A percentile compares a stretch with the other conserved stretches of the same genome.
These are phyloP conservation scores for Candida sanyiensis DNA, from an alignment of 805 yeast species.

Conservation along the genomic window DNA sequence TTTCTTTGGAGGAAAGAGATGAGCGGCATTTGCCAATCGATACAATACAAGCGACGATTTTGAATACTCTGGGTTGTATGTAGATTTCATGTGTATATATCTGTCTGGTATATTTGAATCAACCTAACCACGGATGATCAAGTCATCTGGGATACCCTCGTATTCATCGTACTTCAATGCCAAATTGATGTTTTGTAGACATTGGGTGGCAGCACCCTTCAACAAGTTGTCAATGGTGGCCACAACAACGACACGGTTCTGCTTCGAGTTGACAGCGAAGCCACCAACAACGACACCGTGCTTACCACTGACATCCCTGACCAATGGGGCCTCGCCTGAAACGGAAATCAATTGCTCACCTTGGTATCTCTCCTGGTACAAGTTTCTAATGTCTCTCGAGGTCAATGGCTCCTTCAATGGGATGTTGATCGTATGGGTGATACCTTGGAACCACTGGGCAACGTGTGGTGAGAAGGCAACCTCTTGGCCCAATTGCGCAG, in stretches of 20 bases:
- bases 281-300: constrained; percentile 96
- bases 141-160: constrained; percentile 84
- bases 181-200: constrained; percentile 91
- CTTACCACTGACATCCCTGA: constrained; percentile 84
- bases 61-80: too few species aligned
- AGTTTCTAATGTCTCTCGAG: constrained; percentile 74
- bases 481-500: constrained; percentile 65
- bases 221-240: constrained; percentile 94
- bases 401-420: constrained; percentile 72
- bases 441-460: constrained; percentile 99
- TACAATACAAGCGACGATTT: too few species aligned
- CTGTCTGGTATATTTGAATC: too few species aligned
- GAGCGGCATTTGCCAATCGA: too few species aligned
- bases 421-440: constrained; percentile 83
- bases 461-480: constrained; percentile 96
- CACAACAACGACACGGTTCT: constrained; percentile 87
- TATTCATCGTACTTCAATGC: constrained; percentile 88
- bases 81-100: too few species aligned
- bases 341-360: constrained; percentile 82
- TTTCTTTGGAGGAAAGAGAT: constrained; percentile 4
- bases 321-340: constrained; percentile 90
- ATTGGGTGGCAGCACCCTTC: constrained; percentile 98
- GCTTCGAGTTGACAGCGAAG: constrained; percentile 83
- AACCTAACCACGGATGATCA: constrained; percentile 32
- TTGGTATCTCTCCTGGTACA: constrained; percentile 83